phyloP scores from a whole-genome alignment of 176 grass and related monocot genomes.

The Thinopyrum elongatum region DNA sequence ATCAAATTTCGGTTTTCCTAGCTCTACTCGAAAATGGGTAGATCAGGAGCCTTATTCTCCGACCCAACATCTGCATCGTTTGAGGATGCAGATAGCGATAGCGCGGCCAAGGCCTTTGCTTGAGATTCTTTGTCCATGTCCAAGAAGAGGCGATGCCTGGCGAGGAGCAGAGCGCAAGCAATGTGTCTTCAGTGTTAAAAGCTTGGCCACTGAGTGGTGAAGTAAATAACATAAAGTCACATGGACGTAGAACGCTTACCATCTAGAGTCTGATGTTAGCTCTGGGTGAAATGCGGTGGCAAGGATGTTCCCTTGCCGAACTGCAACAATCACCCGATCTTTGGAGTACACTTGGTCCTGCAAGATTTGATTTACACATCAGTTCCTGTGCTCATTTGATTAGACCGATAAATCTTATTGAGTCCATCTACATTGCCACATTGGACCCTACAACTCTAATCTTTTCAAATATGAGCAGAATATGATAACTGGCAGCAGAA shows the following conservation, averaged over 20 bases:
- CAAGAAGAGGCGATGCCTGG: constrained; percentile 81
- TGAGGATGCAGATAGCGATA: constrained; percentile 33
- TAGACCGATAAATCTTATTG: neutral
- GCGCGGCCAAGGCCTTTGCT: constrained; percentile 27
- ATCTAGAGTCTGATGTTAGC: constrained; percentile 89
- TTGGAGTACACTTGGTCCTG: constrained; percentile 71
- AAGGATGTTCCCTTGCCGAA: constrained; percentile 82
- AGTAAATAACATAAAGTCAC: neutral
- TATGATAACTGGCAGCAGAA: neutral
- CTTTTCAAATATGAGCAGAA: neutral
- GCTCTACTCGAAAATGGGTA: constrained; percentile 84
- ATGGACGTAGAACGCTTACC: constrained; percentile 33
- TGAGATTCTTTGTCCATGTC: constrained; percentile 71
- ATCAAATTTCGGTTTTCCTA: neutral
- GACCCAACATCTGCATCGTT: neutral
- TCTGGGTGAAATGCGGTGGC: constrained; percentile 97
- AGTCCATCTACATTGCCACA: neutral
- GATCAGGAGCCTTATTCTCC: constrained; percentile 49
- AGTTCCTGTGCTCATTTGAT: neutral
- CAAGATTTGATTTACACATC: constrained; percentile 3
- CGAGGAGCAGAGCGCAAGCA: neutral
- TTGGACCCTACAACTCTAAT: neutral
- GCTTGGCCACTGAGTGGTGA: neutral
- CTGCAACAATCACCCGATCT: constrained; percentile 81
- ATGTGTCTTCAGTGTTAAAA: neutral